Evolutionary conservation across 306 rosid genomes (phyloP), one percentile per base, ranked within the genome.

Genomic region (Gastrolobium villosum): DNA sequence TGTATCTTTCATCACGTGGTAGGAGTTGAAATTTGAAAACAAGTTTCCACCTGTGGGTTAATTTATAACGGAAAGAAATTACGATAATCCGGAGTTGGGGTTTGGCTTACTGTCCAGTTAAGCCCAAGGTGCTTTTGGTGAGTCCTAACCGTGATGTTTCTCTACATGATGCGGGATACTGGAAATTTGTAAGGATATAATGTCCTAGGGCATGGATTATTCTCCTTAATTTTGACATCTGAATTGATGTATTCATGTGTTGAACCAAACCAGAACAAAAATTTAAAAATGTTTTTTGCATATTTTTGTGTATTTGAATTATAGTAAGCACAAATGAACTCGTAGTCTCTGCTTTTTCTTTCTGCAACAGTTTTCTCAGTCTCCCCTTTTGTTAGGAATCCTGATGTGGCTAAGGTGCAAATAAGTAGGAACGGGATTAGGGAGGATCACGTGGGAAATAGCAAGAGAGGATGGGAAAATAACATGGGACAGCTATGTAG

Each of bases 261-360:
- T 43, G 50, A 53, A 72, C 45, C 45, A n/a, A 72, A 52, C 11
- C 61, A 73, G 48, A 70, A 31, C 36, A 2, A 49, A 48, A 54
- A 5, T 9, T 64, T 72, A 7, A 35, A 61, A 46, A 9, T 20
- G 2, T 48, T 72, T 45, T 4, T 54, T 44, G 6, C 54, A 11
- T 41, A 31, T 40, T 49, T 35, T 71, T 79, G 36, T 46, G 56
- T n/a, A 50, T 61, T 32, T 44, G 54, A 54, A 44, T 54, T 7
- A 7, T 34, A 43, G 34, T 43, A n/a, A 30, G 34, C 66, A 50
- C 11, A 63, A 13, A 54, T 3, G 34, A 50, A n/a, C 7, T 43
- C 4, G 45, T 31, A 20, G 45, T 45, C 14, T 37, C 9, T 61
- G 3, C 15, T 9, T 30, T 64, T 43, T 44, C 34, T 50, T 43